These are phyloP conservation scores for Omphalotus guepiniiformis DNA, from an alignment of 768 basidiomycete genomes.

Conservation along the genomic window DNA sequence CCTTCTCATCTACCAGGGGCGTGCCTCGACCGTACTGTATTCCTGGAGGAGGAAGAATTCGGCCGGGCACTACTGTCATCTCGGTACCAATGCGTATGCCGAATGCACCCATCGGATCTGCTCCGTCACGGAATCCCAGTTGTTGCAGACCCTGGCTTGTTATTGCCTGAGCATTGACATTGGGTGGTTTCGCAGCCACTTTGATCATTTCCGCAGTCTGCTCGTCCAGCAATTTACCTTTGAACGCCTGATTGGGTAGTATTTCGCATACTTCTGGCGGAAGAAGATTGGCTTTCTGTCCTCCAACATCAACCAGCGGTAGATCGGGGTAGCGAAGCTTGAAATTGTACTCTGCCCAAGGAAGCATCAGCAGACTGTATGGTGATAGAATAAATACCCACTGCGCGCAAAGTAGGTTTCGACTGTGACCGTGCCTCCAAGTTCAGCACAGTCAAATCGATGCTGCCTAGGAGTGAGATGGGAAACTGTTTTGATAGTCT, in stretches of 20 bases:
- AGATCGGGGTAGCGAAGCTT: constrained; percentile 44
- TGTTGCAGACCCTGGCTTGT: constrained; percentile 54
- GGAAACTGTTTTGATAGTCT: constrained; percentile 58
- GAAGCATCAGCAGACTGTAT: no score
- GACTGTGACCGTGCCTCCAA: constrained; percentile 51
- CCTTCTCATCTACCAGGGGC: constrained; percentile 51
- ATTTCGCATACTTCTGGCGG: constrained; percentile 78
- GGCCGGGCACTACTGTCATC: constrained; percentile 70
- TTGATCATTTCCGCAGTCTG: constrained; percentile 75
- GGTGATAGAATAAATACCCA: constrained; percentile 40
- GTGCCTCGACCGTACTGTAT: constrained; percentile 55
- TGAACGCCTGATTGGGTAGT: constrained; percentile 60
- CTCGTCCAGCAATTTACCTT: constrained; percentile 61
- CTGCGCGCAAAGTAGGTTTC: constrained; percentile 65
- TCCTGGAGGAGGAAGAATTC: constrained; percentile 58
- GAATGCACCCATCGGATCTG: constrained; percentile 49
- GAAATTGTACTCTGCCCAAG: constrained; percentile 59
- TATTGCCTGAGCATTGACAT: constrained; percentile 61
- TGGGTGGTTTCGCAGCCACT: constrained; percentile 65
- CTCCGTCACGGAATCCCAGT: constrained; percentile 50
- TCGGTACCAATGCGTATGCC: constrained; percentile 51
- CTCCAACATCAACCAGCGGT: constrained; percentile 58
- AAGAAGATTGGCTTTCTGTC: constrained; percentile 42
- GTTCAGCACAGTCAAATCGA: constrained; percentile 55
- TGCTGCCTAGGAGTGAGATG: constrained; percentile 43